Conservation (phyloP, 768 basidiomycete species). For the Suillus placidus region DNA sequence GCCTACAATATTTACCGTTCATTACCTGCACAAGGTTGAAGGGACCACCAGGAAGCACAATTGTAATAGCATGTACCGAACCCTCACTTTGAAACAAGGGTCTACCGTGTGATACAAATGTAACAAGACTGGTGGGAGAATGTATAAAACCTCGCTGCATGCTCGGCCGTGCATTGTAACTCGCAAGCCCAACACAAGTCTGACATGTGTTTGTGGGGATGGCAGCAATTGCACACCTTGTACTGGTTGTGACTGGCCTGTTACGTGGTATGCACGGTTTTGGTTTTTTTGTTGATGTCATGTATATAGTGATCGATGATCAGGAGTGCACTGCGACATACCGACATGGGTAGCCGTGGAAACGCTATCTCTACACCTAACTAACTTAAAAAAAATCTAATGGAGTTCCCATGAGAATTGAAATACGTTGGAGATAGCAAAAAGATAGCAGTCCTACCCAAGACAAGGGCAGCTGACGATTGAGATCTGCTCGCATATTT, state of each 20-base stretch:
- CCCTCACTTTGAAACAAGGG: not conserved
- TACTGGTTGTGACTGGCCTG: not conserved
- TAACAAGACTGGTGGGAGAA: not conserved
- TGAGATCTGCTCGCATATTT: not conserved
- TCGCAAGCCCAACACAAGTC: not conserved
- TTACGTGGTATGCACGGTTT: not conserved
- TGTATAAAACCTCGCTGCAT: not conserved
- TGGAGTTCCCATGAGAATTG: not conserved
- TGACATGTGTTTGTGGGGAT: not conserved
- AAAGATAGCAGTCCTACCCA: not conserved
- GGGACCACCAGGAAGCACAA: too few relatives aligned
- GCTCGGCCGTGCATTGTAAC: not conserved
- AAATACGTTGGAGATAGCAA: not conserved
- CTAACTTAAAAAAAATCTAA: not conserved
- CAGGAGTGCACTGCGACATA: not conserved
- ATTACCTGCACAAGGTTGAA: too few relatives aligned
- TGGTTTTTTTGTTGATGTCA: not conserved
- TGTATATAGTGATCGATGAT: not conserved
- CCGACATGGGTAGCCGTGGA: not conserved
- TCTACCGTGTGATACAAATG: not conserved
- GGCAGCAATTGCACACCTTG: not conserved
- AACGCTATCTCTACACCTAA: not conserved
- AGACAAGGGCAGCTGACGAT: not conserved
- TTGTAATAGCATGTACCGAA: not conserved
- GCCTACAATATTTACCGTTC: too few relatives aligned